A percentile compares a stretch with the other conserved stretches of the same genome.
These are phyloP conservation scores for Chlamydomonas incerta DNA, from an alignment of 139 green algal genomes.

Conservation along the genomic window DNA sequence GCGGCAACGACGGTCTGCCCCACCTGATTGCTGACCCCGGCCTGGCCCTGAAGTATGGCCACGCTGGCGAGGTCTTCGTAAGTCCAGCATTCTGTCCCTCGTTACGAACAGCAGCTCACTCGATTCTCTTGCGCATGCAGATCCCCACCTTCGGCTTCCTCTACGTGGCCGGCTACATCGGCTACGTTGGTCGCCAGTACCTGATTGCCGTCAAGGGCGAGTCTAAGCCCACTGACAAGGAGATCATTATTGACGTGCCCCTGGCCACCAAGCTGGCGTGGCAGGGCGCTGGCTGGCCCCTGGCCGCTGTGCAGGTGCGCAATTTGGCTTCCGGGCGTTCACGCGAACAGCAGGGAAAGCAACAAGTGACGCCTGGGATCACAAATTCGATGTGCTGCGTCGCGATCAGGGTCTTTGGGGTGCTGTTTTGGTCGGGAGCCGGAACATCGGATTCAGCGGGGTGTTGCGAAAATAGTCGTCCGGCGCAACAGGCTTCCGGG, in stretches of 20 bases:
- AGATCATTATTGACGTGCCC: constrained; percentile 99
- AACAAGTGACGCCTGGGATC: no score
- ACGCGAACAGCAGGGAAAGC: no score
- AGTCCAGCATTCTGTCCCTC: constrained; percentile 44
- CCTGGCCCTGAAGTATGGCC: constrained; percentile 91
- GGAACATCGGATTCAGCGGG: not conserved
- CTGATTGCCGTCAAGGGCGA: constrained; percentile 65
- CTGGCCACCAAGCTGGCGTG: constrained; percentile 80
- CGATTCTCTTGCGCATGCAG: constrained; percentile 46
- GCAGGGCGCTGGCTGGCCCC: constrained; percentile 85
- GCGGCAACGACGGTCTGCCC: constrained; percentile 96
- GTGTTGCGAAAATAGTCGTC: no score
- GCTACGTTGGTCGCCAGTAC: constrained; percentile 95
- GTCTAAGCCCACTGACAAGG: constrained; percentile 87
- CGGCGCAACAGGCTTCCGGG: no score
- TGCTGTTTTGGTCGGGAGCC: not conserved
- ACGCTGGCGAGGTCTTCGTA: constrained; percentile 95
- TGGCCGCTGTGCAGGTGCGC: constrained; percentile 63
- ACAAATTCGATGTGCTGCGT: no score
- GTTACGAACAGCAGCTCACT: not conserved
- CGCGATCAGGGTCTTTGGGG: no score
- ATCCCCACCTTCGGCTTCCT: constrained; percentile 97
- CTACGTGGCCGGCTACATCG: constrained; percentile 98
- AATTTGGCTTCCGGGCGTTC: not conserved
- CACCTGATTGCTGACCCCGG: constrained; percentile 99